A percentile compares a stretch with the other conserved stretches of the same genome.
These are phyloP conservation scores for Cryptococcus neoformans DNA, from an alignment of 1,284 basidiomycete genomes.

Conservation along the genomic window DNA sequence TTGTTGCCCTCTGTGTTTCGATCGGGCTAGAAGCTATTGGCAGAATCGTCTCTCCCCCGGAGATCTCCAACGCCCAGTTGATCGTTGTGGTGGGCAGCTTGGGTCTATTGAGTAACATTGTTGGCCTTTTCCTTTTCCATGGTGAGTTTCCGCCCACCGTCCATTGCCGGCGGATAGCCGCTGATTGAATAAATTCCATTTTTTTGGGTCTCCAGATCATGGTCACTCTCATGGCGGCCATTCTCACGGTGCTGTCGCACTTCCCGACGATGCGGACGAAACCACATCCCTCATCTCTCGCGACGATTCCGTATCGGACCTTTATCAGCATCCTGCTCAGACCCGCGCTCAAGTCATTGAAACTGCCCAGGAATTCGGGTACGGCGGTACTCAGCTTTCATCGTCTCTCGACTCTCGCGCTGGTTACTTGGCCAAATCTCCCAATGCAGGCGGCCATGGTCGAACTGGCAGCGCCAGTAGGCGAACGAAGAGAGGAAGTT, in stretches of 20 bases:
- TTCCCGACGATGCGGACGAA: conserved; percentile 17
- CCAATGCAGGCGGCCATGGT: conserved; percentile 16
- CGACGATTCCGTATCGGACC: conserved; percentile 43
- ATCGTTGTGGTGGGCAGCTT: conserved; percentile 88
- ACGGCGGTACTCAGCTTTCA: conserved; percentile 25
- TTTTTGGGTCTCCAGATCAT: conserved; percentile 57
- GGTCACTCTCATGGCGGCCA: conserved; percentile 57
- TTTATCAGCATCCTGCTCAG: conserved; percentile 70
- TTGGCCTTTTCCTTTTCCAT: conserved; percentile 94
- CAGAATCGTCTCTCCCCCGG: conserved; percentile 80
- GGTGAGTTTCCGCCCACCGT: conserved; percentile 55
- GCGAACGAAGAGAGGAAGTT: conserved; percentile 17
- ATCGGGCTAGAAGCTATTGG: conserved; percentile 92
- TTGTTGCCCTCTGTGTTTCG: conserved; percentile 92
- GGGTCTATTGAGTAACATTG: conserved; percentile 86
- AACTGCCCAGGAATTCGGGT: conserved; percentile 74
- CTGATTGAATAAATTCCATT: not conserved
- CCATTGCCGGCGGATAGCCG: not conserved
- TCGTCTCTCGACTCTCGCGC: conserved; percentile 8
- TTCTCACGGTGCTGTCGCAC: conserved; percentile 24
- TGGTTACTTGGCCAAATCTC: conserved; percentile 19
- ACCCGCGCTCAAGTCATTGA: conserved; percentile 85
- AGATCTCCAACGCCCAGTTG: conserved; percentile 82
- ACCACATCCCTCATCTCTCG: conserved; percentile 17
- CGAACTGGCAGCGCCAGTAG: conserved; percentile 17